Percentiles rank a stretch among this genome's conserved stretches.
phyloP scores from a whole-genome alignment of 139 green algal species.

The Chlorella sp. region DNA sequence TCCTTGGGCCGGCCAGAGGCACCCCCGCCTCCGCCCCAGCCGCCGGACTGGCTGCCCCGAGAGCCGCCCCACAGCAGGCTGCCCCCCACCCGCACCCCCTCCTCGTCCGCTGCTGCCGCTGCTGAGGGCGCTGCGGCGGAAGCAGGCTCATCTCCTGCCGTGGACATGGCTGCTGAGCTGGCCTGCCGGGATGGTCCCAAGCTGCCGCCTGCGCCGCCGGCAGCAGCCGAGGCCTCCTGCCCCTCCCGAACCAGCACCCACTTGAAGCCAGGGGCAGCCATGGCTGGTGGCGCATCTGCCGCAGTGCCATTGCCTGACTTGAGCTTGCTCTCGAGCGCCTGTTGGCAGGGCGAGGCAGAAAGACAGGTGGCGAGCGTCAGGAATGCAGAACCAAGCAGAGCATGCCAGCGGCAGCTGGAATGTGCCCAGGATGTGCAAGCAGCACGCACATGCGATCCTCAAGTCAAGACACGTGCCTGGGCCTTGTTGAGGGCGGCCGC shows the following conservation, averaged over 20 bases:
- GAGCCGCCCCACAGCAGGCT: constrained; percentile 16
- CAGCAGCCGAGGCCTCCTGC: constrained; percentile 23
- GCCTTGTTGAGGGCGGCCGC: constrained; percentile 4
- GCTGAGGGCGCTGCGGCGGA: background rate
- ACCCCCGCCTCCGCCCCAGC: background rate
- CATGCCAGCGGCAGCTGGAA: too few relatives aligned
- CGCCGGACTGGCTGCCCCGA: background rate
- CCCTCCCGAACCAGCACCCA: constrained; percentile 73
- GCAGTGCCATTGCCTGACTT: constrained; percentile 19
- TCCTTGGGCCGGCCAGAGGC: constrained; percentile 25
- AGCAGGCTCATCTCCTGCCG: background rate
- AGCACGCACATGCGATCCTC: too few relatives aligned
- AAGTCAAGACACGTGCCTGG: too few relatives aligned
- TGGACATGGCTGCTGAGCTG: background rate
- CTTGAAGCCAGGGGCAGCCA: constrained; percentile 53
- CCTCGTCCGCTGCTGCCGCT: background rate
- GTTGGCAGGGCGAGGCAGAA: too few relatives aligned
- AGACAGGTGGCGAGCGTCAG: too few relatives aligned
- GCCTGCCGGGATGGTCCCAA: background rate
- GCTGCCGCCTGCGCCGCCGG: background rate
- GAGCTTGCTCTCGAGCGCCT: constrained; percentile 42
- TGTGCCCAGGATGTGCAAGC: too few relatives aligned
- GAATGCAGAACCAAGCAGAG: too few relatives aligned
- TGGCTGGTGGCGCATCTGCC: background rate
- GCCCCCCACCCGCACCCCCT: constrained; percentile 20